phyloP scores from a whole-genome alignment of 768 basidiomycete species.

The Ramaria sp. region DNA sequence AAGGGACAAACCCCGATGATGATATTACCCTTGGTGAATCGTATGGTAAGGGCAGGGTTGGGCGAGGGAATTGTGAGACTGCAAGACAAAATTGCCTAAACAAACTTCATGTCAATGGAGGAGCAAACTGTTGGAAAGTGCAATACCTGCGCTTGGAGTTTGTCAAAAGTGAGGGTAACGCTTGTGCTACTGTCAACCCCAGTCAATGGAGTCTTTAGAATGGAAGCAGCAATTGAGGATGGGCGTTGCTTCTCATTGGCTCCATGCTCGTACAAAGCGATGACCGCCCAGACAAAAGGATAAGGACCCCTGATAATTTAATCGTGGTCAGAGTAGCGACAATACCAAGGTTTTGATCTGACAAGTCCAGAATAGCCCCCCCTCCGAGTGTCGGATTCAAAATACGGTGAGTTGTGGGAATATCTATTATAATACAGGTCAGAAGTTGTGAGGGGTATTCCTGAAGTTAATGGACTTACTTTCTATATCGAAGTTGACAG shows the following conservation, averaged over 20 bases:
- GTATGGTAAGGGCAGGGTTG: conserved; percentile 49
- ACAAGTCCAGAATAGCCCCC: conserved; percentile 79
- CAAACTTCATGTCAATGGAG: not conserved
- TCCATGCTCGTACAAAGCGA: conserved; percentile 70
- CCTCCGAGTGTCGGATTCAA: conserved; percentile 73
- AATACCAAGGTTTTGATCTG: conserved; percentile 18
- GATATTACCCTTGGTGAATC: conserved; percentile 67
- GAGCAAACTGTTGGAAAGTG: not conserved
- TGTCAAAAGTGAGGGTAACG: conserved; percentile 60
- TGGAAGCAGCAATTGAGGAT: conserved; percentile 49
- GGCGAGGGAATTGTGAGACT: conserved; percentile 43
- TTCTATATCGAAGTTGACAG: conserved; percentile 53
- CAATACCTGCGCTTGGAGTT: conserved; percentile 37
- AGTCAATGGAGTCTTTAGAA: conserved; percentile 68
- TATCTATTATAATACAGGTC: conserved; percentile 27
- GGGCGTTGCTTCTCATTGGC: conserved; percentile 52
- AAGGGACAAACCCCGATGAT: conserved; percentile 26
- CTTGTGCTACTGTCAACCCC: conserved; percentile 71
- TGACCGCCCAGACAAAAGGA: conserved; percentile 56
- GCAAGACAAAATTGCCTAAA: conserved; percentile 60
- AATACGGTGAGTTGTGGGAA: conserved; percentile 62
- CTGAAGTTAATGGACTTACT: conserved; percentile 30
- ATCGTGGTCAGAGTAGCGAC: not conserved
- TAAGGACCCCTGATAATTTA: conserved; percentile 56
- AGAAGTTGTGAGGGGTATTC: not conserved